These are phyloP conservation scores for Scutellaria baicalensis DNA, from an alignment of 257 asterid species.

Conservation along the genomic window DNA sequence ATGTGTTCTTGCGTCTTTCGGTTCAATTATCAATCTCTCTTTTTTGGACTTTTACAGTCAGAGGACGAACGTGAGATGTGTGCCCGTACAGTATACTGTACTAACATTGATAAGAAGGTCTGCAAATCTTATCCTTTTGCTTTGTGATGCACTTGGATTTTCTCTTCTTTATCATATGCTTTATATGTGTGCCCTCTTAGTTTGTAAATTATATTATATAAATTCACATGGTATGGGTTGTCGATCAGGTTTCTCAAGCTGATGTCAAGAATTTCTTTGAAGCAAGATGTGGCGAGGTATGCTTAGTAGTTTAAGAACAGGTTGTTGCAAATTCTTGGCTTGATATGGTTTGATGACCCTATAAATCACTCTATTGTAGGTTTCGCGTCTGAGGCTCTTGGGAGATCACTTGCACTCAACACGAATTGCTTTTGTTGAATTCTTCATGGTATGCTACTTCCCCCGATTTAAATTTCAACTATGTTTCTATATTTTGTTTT, in stretches of 20 bases:
- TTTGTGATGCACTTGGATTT: not conserved
- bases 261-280: constrained; percentile 88
- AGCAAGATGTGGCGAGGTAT: constrained; percentile 84
- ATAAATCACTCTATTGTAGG: constrained; percentile 41
- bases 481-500: not conserved
- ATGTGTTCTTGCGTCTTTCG: not conserved
- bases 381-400: constrained; percentile 87
- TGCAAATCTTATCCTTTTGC: not conserved
- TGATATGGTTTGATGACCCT: not conserved
- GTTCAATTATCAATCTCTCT: not conserved
- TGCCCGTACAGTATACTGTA: constrained; percentile 93
- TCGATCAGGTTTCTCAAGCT: constrained; percentile 65
- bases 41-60: constrained; percentile 37
- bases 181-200: not conserved
- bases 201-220: not conserved
- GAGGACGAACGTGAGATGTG: constrained; percentile 99
- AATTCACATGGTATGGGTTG: not conserved
- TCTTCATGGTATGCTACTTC: constrained; percentile 43
- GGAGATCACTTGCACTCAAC: constrained; percentile 86
- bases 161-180: not conserved
- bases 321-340: not conserved
- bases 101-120: constrained; percentile 93
- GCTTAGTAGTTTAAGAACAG: constrained; percentile 9
- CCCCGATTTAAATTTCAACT: not conserved
- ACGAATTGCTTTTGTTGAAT: constrained; percentile 87